Evolutionary conservation across 1,139 yeast genomes (phyloP), one percentile per base, ranked within the genome.

Genomic region (Hemisphaericaspora lyxosophila): DNA sequence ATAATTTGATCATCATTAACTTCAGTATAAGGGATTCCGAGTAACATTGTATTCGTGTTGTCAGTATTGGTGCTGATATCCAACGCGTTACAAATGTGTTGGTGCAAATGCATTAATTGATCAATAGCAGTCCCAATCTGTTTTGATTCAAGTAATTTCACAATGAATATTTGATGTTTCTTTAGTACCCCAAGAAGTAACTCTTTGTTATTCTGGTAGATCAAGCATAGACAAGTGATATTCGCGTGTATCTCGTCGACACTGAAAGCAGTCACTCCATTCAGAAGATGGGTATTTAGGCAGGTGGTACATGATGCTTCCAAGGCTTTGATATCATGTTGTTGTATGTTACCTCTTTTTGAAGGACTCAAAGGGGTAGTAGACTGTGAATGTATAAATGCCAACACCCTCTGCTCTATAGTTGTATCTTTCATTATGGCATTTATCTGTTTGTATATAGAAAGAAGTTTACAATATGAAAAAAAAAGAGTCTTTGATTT

Each of bases 141-240:
- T 35, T 59, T 63, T 20, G 43, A 20, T 26, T 57, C 62, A 19
- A 64, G 53, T 28, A 65, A 43, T 34, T 51, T 53, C 16, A 66
- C 53, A n/a, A 65, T 44, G 40, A 54, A 60, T 3, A 57, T 44
- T 41, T 66, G 69, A 38, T 65, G 69, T 31, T 50, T 57, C 41
- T 55, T 55, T 30, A 58, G 42, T 7, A 49, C 33, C 2, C 35
- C 42, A 6, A 55, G 28, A 9, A 40, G 33, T 9, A 35, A 33
- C 11, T 38, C 41, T 3, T 31, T 17, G 27, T 44, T 30, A 8
- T 33, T 24, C 13, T 17, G 34, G 30, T 44, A 40, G 9, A 46
- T 19, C 3, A 33, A 27, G 16, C 39, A 46, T 18, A 46, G 33
- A 3, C 35, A 36, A 12, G 42, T 38, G 5, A 48, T 40, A n/a